phyloP scores from a whole-genome alignment of 352 stramenopile species.

The Globisporangium sylvaticum region DNA sequence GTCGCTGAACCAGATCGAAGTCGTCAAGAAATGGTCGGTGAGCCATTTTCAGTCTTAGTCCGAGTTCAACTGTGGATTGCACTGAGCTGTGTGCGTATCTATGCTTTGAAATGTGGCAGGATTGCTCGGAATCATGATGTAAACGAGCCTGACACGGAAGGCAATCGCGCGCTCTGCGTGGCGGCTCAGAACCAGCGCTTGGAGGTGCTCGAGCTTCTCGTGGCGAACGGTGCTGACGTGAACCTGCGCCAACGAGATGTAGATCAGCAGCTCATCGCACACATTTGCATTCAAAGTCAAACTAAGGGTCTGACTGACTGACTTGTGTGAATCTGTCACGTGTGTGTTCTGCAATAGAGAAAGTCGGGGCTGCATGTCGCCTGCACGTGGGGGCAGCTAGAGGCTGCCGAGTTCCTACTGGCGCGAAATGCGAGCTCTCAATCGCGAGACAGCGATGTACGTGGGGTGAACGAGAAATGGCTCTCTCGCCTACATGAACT shows the following conservation, averaged over 20 bases:
- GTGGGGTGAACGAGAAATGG: background rate
- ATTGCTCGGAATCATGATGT: slow-evolving; percentile 44
- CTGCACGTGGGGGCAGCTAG: slow-evolving; percentile 48
- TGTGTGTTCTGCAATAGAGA: slow-evolving; percentile 22
- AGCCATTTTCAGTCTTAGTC: slow-evolving; percentile 1
- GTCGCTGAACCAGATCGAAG: slow-evolving; percentile 60
- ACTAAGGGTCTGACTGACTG: background rate
- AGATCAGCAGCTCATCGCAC: background rate
- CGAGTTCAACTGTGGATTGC: background rate
- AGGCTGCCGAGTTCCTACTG: slow-evolving; percentile 40
- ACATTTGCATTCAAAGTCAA: background rate
- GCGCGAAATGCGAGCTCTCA: slow-evolving; percentile 24
- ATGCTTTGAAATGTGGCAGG: slow-evolving; percentile 20
- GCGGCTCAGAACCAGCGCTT: slow-evolving; percentile 62
- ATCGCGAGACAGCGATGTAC: slow-evolving; percentile 29
- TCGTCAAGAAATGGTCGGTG: slow-evolving; percentile 41
- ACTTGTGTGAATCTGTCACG: background rate
- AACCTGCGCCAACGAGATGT: slow-evolving; percentile 41
- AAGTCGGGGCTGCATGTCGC: slow-evolving; percentile 49
- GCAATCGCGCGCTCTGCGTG: slow-evolving; percentile 39
- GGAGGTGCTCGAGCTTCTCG: slow-evolving; percentile 46
- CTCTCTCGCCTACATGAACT: too few relatives aligned
- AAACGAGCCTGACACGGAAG: slow-evolving; percentile 46
- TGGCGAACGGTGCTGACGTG: slow-evolving; percentile 37
- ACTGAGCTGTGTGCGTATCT: background rate